phyloP scores from a whole-genome alignment of 305 asterid species.

The Fraxinus floribunda region DNA sequence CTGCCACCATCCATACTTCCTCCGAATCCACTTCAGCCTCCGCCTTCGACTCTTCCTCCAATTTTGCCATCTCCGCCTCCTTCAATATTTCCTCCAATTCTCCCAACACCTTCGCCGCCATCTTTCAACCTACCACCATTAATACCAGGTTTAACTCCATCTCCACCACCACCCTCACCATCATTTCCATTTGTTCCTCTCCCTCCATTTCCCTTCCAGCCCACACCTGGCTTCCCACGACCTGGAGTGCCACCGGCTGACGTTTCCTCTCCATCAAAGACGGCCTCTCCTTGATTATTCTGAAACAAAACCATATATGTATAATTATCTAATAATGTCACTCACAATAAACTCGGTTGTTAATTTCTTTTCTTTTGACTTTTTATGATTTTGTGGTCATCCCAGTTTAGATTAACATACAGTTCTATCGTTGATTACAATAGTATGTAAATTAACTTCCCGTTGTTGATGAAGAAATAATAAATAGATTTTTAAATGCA shows the following conservation, averaged over 20 bases:
- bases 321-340: neutral
- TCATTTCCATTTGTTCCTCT: conserved; percentile 37
- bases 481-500: neutral
- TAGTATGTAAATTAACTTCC: neutral
- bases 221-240: conserved; percentile 54
- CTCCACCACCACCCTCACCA: conserved; percentile 54
- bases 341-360: conserved; percentile 26
- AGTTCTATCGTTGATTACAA: neutral
- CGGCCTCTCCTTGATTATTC: conserved; percentile 32
- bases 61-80: conserved; percentile 29
- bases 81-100: conserved; percentile 45
- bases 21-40: neutral
- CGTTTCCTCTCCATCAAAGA: conserved; percentile 34
- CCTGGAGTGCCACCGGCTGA: conserved; percentile 66
- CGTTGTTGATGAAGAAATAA: neutral
- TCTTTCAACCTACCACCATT: conserved; percentile 38
- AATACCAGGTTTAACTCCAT: conserved; percentile 50
- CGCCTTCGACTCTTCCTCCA: conserved; percentile 22
- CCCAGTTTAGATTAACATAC: neutral
- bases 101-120: conserved; percentile 46
- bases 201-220: conserved; percentile 71
- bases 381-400: neutral
- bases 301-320: neutral
- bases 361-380: neutral
- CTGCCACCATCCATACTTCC: too few relatives aligned